These are phyloP conservation scores for Lactarius tabidus DNA, from an alignment of 768 basidiomycete species.

Conservation along the genomic window DNA sequence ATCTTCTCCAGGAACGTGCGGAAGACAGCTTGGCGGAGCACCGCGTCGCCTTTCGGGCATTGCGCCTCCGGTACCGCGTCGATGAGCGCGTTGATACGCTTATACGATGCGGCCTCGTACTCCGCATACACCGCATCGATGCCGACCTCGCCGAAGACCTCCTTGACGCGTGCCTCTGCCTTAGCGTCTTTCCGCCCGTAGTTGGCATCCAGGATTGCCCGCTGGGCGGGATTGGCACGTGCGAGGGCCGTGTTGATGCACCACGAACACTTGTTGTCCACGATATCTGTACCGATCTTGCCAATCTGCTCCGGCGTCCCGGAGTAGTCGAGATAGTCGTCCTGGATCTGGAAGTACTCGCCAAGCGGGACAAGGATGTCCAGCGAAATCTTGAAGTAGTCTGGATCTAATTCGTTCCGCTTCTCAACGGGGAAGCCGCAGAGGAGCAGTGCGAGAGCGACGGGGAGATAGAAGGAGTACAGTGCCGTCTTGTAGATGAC, in stretches of 20 bases:
- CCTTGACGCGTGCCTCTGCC: constrained; percentile 59
- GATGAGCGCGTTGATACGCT: constrained; percentile 63
- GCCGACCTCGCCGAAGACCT: constrained; percentile 66
- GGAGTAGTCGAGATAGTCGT: constrained; percentile 93
- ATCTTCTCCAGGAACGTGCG: constrained; percentile 87
- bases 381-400: constrained; percentile 68
- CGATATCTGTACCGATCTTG: constrained; percentile 96
- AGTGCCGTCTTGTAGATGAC: constrained; percentile 97
- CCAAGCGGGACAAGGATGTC: constrained; percentile 88
- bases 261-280: constrained; percentile 99
- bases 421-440: constrained; percentile 54
- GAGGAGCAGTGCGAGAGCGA: constrained; percentile 89
- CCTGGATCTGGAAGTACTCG: constrained; percentile 98
- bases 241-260: constrained; percentile 83
- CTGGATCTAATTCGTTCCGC: constrained; percentile 42
- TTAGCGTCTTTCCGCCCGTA: constrained; percentile 58
- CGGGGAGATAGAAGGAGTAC: constrained; percentile 98
- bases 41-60: constrained; percentile 34
- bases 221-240: constrained; percentile 51
- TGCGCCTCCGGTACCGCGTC: constrained; percentile 60
- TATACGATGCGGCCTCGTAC: constrained; percentile 79
- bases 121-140: constrained; percentile 60
- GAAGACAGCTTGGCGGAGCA: constrained; percentile 67
- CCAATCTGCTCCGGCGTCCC: constrained; percentile 89
- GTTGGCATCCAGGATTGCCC: constrained; percentile 56